A percentile compares a stretch with the other conserved stretches of the same genome.
Evolutionary conservation across 805 yeast genomes (phyloP).

Genomic region (Candida xiaguanensis): DNA sequence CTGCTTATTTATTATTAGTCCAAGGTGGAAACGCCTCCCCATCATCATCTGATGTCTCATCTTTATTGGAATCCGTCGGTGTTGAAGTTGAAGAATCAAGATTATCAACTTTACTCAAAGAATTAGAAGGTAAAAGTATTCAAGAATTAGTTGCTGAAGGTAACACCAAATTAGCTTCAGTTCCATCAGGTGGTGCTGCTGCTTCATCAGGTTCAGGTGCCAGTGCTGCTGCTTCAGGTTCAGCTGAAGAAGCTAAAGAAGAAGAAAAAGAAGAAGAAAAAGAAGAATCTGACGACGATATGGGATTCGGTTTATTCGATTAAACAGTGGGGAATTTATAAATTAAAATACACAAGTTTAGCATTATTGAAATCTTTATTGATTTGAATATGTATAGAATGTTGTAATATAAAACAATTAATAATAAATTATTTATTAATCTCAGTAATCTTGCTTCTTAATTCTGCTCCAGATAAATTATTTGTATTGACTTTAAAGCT

Average conservation of each 20-base stretch:
- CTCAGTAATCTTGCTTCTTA: background rate
- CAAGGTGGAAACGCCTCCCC: constrained; percentile 96
- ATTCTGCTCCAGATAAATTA: constrained; percentile 2
- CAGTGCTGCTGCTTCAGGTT: constrained; percentile 67
- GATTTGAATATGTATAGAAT: background rate
- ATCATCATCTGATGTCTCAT: constrained; percentile 85
- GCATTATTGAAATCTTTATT: background rate
- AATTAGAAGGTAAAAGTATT: constrained; percentile 91
- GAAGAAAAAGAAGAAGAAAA: constrained; percentile 61
- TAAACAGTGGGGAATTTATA: constrained; percentile 40
- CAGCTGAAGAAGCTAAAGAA: constrained; percentile 67
- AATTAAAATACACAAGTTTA: too few species aligned
- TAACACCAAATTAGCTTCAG: constrained; percentile 92
- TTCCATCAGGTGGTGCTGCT: constrained; percentile 98
- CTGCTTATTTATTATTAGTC: constrained; percentile 97
- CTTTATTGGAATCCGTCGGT: constrained; percentile 91
- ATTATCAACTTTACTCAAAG: constrained; percentile 72
- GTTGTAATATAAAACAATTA: background rate
- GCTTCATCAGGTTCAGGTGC: constrained; percentile 70
- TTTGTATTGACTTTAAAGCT: constrained; percentile 9
- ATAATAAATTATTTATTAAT: background rate
- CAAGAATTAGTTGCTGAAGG: constrained; percentile 92
- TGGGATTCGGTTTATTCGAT: constrained; percentile 99
- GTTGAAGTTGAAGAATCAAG: constrained; percentile 91
- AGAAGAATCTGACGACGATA: constrained; percentile 64